Evolutionary conservation across 2,329 filamentous ascomycete species (phyloP).

Genomic region (Blumeria graminis): DNA sequence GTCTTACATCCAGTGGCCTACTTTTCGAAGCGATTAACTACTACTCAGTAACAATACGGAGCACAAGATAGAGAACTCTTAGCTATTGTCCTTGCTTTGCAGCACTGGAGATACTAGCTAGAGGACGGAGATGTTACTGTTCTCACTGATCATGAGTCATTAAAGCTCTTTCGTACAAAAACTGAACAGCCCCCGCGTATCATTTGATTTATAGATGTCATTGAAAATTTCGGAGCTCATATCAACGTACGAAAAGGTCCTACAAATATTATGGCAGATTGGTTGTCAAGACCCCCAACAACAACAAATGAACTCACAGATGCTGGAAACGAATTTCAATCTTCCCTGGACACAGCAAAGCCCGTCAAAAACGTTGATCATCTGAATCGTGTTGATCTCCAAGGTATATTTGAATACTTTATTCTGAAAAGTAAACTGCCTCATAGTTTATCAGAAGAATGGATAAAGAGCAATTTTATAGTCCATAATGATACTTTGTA

Average conservation of each 20-base stretch:
- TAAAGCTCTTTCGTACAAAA: not conserved
- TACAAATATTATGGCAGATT: slow-evolving; percentile 1
- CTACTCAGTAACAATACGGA: not conserved
- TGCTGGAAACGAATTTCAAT: not conserved
- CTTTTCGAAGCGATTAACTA: not conserved
- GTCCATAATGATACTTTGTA: not conserved
- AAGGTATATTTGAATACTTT: not conserved
- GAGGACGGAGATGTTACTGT: not conserved
- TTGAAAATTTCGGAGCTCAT: not conserved
- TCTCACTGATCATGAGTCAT: not conserved
- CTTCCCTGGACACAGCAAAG: not conserved
- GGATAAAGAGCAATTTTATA: slow-evolving; percentile 1
- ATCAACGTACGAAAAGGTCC: not conserved
- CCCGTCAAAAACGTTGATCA: not conserved
- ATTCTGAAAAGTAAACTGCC: not conserved
- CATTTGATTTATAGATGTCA: not conserved
- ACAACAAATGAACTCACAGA: not conserved
- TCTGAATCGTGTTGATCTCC: not conserved
- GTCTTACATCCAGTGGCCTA: slow-evolving; percentile 1
- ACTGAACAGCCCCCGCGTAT: not conserved
- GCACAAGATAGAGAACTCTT: slow-evolving; percentile 1
- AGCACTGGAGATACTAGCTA: not conserved
- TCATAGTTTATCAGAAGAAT: not conserved
- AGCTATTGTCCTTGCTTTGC: slow-evolving; percentile 1
- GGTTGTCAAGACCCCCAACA: not conserved